Conservation (phyloP, 2,329 filamentous ascomycete genomes). For the Clarireedia homoeocarpa region DNA sequence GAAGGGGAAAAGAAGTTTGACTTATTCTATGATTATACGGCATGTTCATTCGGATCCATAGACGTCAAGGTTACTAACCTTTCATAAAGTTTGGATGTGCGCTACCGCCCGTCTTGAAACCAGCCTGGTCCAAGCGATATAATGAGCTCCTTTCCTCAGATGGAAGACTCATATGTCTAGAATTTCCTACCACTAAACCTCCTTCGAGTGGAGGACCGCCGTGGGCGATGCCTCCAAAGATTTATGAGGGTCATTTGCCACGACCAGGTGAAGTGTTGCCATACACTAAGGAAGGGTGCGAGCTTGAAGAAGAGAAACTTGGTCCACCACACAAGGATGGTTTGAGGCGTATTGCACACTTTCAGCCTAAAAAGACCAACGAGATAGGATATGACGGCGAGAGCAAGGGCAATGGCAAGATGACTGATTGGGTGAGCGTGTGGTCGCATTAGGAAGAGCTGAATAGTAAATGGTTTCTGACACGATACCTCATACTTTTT, state of each 20-base stretch:
- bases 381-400: slow-evolving; percentile 37
- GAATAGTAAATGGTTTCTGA: neutral
- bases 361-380: slow-evolving; percentile 45
- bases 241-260: slow-evolving; percentile 65
- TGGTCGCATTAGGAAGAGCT: slow-evolving; percentile 35
- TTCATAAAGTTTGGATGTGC: slow-evolving; percentile 51
- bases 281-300: slow-evolving; percentile 49
- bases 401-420: slow-evolving; percentile 38
- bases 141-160: slow-evolving; percentile 39
- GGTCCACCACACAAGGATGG: slow-evolving; percentile 34
- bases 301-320: slow-evolving; percentile 38
- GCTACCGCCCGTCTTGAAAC: slow-evolving; percentile 44
- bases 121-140: slow-evolving; percentile 47
- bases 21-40: slow-evolving; percentile 56
- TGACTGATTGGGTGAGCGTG: slow-evolving; percentile 46
- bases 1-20: slow-evolving; percentile 48
- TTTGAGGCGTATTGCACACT: slow-evolving; percentile 39
- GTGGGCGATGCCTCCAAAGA: slow-evolving; percentile 58
- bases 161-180: slow-evolving; percentile 56
- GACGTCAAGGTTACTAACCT: slow-evolving; percentile 5
- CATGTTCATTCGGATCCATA: slow-evolving; percentile 29
- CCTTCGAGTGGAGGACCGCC: slow-evolving; percentile 62
- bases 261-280: slow-evolving; percentile 59
- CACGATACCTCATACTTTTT: neutral
- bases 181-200: slow-evolving; percentile 70